Percentiles rank a stretch among this genome's conserved stretches.
phyloP scores from a whole-genome alignment of 1,284 basidiomycete genomes.

The Sutorius eximius region DNA sequence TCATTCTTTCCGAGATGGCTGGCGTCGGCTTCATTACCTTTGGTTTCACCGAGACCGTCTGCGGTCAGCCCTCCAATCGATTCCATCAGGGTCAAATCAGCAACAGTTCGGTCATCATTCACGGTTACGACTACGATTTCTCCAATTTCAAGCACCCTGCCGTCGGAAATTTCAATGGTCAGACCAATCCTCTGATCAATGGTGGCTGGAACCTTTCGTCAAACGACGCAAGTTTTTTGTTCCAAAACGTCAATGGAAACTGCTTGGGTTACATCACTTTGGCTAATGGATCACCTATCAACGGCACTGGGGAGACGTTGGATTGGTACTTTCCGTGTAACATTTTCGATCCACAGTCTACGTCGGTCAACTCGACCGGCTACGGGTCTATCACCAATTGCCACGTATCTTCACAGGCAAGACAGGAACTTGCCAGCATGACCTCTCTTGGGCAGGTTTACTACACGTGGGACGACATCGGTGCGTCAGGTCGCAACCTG shows the following conservation, averaged over 20 bases:
- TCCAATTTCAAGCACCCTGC: slow-evolving; percentile 81
- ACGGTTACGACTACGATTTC: slow-evolving; percentile 93
- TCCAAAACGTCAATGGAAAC: slow-evolving; percentile 86
- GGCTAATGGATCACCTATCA: slow-evolving; percentile 67
- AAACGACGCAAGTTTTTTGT: slow-evolving; percentile 91
- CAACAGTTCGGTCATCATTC: slow-evolving; percentile 84
- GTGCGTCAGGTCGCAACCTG: slow-evolving; percentile 70
- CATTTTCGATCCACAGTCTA: slow-evolving; percentile 71
- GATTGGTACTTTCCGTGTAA: slow-evolving; percentile 98
- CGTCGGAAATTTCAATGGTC: slow-evolving; percentile 71
- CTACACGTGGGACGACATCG: slow-evolving; percentile 88
- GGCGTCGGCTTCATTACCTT: slow-evolving; percentile 97
- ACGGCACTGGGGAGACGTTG: slow-evolving; percentile 51
- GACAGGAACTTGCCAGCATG: slow-evolving; percentile 49
- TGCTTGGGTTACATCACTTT: slow-evolving; percentile 80
- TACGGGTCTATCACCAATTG: slow-evolving; percentile 71
- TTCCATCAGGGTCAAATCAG: slow-evolving; percentile 80
- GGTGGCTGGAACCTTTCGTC: slow-evolving; percentile 78
- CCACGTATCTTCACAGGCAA: slow-evolving; percentile 63
- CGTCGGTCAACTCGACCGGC: slow-evolving; percentile 62
- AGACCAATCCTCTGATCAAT: slow-evolving; percentile 79
- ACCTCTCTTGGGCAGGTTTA: slow-evolving; percentile 81
- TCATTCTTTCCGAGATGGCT: slow-evolving; percentile 85
- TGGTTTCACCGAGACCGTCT: slow-evolving; percentile 96
- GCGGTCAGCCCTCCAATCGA: slow-evolving; percentile 80